A percentile compares a stretch with the other conserved stretches of the same genome.
Conservation (phyloP, 2,329 filamentous ascomycete genomes). For the Colletotrichum filicis region DNA sequence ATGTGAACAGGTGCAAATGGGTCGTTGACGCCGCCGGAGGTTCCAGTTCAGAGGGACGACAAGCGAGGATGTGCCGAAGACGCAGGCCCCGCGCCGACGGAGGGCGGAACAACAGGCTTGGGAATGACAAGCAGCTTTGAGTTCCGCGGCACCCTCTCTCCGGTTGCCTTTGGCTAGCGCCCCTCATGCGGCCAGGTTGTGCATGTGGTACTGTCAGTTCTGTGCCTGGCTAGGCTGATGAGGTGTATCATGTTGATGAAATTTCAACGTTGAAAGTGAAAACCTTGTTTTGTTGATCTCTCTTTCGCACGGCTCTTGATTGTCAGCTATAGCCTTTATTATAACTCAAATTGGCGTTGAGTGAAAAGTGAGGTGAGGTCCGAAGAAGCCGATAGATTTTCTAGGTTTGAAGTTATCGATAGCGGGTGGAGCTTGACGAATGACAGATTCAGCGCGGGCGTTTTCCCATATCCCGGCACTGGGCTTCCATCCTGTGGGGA, state of each 20-base stretch:
- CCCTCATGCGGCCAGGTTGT: slow-evolving; percentile 12
- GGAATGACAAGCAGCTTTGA: neutral
- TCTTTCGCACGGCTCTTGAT: neutral
- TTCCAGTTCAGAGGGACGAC: neutral
- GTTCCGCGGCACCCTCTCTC: neutral
- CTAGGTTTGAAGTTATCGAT: neutral
- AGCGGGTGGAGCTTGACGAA: neutral
- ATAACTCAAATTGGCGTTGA: neutral
- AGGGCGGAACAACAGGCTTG: neutral
- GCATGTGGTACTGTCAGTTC: slow-evolving; percentile 12
- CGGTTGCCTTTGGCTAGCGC: neutral
- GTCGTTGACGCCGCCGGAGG: neutral
- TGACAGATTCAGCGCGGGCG: neutral
- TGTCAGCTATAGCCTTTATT: neutral
- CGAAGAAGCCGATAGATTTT: slow-evolving; percentile 16
- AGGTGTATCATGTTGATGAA: slow-evolving; percentile 25
- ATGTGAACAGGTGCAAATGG: neutral
- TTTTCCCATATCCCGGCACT: slow-evolving; percentile 7
- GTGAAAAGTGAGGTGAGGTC: neutral
- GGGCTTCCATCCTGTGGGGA: neutral
- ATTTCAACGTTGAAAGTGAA: neutral
- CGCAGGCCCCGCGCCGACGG: neutral
- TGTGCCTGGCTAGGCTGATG: slow-evolving; percentile 20
- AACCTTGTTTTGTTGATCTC: slow-evolving; percentile 27
- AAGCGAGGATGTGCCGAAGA: neutral